These are phyloP conservation scores for Canavalia gladiata DNA, from an alignment of 306 rosid species.

Conservation along the genomic window DNA sequence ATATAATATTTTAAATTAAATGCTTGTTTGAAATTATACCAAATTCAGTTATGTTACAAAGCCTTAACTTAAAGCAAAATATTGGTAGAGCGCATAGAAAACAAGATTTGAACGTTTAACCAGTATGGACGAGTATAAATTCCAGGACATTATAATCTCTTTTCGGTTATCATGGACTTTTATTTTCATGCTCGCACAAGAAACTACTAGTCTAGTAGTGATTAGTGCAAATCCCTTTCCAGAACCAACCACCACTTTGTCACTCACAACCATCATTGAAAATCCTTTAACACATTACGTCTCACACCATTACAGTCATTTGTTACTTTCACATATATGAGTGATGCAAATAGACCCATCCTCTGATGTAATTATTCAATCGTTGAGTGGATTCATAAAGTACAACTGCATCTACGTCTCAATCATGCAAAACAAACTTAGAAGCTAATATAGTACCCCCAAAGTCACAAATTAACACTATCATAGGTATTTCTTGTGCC, in stretches of 20 bases:
- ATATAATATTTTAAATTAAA: constrained; percentile 10
- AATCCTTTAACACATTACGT: constrained; percentile 42
- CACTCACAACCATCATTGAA: constrained; percentile 41
- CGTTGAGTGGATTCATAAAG: constrained; percentile 53
- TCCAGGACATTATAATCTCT: constrained; percentile 27
- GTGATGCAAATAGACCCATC: constrained; percentile 19
- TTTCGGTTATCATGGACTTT: constrained; percentile 36
- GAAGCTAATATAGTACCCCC: constrained; percentile 68
- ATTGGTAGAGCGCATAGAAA: neutral
- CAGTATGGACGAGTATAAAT: constrained; percentile 1
- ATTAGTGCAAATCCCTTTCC: constrained; percentile 53
- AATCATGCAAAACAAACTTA: constrained; percentile 85
- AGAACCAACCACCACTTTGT: constrained; percentile 70
- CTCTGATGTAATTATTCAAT: constrained; percentile 47
- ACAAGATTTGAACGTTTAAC: neutral
- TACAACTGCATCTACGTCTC: constrained; percentile 59
- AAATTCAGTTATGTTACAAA: neutral
- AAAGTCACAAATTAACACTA: constrained; percentile 13
- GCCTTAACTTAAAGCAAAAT: constrained; percentile 22
- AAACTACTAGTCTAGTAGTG: neutral
- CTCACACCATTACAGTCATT: constrained; percentile 37
- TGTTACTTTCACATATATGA: constrained; percentile 42
- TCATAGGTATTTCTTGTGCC: neutral
- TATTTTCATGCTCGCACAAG: neutral
- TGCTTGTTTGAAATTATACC: neutral